Conservation (phyloP, 23 red algal species). For the Cyanidiococcus yangmingshanensis region DNA sequence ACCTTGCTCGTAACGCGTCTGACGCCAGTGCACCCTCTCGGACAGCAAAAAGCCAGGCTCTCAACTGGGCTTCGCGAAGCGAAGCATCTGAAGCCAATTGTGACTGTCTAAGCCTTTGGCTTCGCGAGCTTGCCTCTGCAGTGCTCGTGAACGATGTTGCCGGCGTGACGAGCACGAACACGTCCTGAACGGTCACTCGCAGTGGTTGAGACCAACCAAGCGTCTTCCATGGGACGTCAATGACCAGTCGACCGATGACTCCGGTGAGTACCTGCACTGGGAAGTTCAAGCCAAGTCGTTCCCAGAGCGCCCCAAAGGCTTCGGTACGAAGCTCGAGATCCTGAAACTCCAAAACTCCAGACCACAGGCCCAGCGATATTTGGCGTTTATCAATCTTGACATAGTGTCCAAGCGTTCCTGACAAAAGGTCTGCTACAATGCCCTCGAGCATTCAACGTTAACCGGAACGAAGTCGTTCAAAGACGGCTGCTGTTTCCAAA, state of each 20-base stretch:
- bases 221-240: conserved; percentile 80
- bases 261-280: conserved; percentile 53
- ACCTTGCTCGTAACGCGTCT: neutral
- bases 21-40: conserved; percentile 22
- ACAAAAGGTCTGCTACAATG: conserved; percentile 75
- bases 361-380: conserved; percentile 75
- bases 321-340: conserved; percentile 59
- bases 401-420: conserved; percentile 83
- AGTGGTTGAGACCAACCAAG: conserved; percentile 52
- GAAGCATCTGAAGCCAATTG: conserved; percentile 60
- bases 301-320: conserved; percentile 59
- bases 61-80: conserved; percentile 37
- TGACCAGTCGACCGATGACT: conserved; percentile 46
- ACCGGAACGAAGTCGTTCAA: too few species aligned
- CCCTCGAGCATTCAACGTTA: conserved; percentile 60
- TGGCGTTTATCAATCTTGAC: conserved; percentile 66
- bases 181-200: conserved; percentile 39
- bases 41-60: neutral
- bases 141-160: conserved; percentile 14
- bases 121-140: conserved; percentile 29
- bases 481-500: too few species aligned
- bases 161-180: conserved; percentile 41
- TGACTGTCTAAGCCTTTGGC: conserved; percentile 35
- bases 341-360: conserved; percentile 61
- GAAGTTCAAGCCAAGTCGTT: conserved; percentile 49